Evolutionary conservation across 345 rosid species (phyloP), one percentile per base, ranked within the genome.

Genomic region (Camelina neglecta): DNA sequence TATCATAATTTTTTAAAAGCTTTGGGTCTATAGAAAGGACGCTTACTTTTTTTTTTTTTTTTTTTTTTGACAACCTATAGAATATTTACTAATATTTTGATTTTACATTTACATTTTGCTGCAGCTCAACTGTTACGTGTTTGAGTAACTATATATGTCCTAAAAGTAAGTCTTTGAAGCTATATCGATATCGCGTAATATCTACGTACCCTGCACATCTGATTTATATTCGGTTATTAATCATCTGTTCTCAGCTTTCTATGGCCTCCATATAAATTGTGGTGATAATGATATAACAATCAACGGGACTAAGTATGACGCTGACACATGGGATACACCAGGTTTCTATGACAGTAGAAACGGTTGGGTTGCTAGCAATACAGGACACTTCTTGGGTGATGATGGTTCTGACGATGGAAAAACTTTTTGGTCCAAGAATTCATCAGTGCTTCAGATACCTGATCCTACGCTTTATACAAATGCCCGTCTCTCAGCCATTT

Each of bases 321-420:
- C 85, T 76, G 95, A 90, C 60, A 68, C 35, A 60, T 31, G 67
- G 33, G 86, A 83, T 23, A 72, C 48, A 29, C 65, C 78, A 50
- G 45, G n/a, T 72, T 15, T 51, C 21, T 33, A 69, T 8, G 76
- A 60, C 12, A 47, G 71, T 63, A n/a, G 9, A 21, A 64, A 42
- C 45, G 73, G 80, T 61, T 90, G 91, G 96, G 89, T 89, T 63
- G 81, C 85, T 44, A 88, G 90, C 69, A 90, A 83, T 83, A 82
- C 83, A 1, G 91, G 93, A 12, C 79, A 86, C 67, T 90, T 86
- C 79, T 64, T 81, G 84, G 93, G 88, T 69, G 90, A 88, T 67
- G 3, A 77, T 15, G 82, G 86, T 65, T 44, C 50, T 71, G 80
- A 51, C 13, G 3, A 9, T 29, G 67, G 35, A 73, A 18, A 68